Evolutionary conservation across 148 eudicot genomes (phyloP).

Genomic region (Oxyria digyna): DNA sequence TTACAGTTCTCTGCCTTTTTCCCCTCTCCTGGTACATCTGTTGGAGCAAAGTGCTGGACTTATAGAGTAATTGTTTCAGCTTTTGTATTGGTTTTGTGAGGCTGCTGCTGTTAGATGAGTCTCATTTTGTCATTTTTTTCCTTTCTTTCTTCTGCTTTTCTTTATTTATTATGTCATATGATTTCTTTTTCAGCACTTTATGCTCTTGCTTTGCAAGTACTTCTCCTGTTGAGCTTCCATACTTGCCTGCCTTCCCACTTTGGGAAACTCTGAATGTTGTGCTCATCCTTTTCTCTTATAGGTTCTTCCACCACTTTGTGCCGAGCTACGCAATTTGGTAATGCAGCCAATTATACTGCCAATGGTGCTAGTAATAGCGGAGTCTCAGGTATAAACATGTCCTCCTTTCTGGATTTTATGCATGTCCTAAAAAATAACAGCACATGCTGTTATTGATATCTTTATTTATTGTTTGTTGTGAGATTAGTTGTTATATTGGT

Average conservation of each 20-base stretch:
- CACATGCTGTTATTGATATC: background rate
- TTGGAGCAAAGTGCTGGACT: background rate
- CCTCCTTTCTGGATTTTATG: constrained; percentile 2
- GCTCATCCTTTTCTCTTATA: constrained; percentile 20
- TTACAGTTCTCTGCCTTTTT: background rate
- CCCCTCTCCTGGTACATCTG: background rate
- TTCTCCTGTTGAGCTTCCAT: background rate
- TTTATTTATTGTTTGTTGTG: background rate
- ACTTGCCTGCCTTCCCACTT: background rate
- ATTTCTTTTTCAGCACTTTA: background rate
- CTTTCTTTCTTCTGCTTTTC: background rate
- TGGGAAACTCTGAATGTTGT: background rate
- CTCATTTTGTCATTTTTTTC: background rate
- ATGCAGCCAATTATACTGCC: constrained; percentile 98
- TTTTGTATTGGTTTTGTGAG: background rate
- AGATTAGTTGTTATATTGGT: background rate
- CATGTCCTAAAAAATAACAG: background rate
- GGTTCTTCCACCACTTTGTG: constrained; percentile 99
- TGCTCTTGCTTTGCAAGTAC: background rate
- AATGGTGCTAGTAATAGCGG: constrained; percentile 91
- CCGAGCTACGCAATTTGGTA: constrained; percentile 91
- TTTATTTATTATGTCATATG: background rate
- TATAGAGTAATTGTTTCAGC: background rate
- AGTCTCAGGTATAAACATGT: constrained; percentile 64
- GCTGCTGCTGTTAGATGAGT: background rate